Base-by-base conservation (phyloP, 805 yeast species). In the Myxozyma geophila region DNA sequence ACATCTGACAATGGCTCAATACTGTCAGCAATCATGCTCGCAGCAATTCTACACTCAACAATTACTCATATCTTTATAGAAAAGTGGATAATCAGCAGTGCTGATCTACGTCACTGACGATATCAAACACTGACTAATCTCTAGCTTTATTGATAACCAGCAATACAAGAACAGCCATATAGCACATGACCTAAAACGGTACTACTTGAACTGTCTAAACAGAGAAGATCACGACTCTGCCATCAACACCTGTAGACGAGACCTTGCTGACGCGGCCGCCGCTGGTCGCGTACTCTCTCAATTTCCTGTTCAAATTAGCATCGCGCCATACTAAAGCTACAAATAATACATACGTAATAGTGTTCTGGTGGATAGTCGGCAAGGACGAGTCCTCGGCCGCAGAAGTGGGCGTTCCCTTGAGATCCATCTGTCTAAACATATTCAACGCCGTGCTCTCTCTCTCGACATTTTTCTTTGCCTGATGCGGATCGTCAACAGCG, bases 361-460 rank as follows among this genome's bases (percentile, higher is more conserved):
- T 87, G 78, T 93, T 95, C 78, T 92, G 97, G 78, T 95, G 98
- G 63, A 90, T 84, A 15, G 97, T 91, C 58, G 83, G 82, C 76
- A 88, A 81, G 44, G 79, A 82, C 39, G 82, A 76, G 46, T 81
- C 79, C 58, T 78, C 77, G 59, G 75, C 74, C 37, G 75, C 75
- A 60, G 77, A 80, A 59, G 79, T 79, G 71, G 79, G 80, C 62
- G 89, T 84, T 64, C 99, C 99, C 81, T 92, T 95, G 75, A 93
- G 83, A 78, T 95, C 99, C 83, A 95, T 80, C 77, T 93, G 97
- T 77, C 90, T 87, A 80, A 95, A 95, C 92, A 93, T 91, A 79
- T 89, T 89, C 76, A 95, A 83, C 6, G 83, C 79, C 13, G 83
- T 78, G 58, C 74, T 74, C 49, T 78, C 80, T 13, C 83, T 82